phyloP scores from a whole-genome alignment of 495 filamentous ascomycete species.

The Neurospora pannonica region DNA sequence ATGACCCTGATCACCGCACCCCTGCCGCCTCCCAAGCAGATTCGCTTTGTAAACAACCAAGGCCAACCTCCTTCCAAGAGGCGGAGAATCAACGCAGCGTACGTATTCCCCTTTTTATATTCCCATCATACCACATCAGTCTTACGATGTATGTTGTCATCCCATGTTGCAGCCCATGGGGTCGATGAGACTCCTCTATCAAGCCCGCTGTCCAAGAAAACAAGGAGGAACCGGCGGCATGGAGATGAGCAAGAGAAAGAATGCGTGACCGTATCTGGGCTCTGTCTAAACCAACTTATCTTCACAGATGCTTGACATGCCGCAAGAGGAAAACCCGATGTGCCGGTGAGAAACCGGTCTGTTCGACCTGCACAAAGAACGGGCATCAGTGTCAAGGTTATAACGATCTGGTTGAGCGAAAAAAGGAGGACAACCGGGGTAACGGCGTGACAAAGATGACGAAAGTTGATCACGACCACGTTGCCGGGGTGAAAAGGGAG shows the following conservation, averaged over 20 bases:
- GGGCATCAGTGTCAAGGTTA: conserved; percentile 66
- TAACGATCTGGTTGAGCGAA: conserved; percentile 40
- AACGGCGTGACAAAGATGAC: conserved; percentile 3
- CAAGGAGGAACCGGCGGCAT: background rate
- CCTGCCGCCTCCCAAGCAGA: conserved; percentile 43
- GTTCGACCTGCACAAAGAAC: conserved; percentile 66
- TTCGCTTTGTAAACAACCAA: conserved; percentile 74
- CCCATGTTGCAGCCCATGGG: background rate
- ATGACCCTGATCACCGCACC: conserved; percentile 36
- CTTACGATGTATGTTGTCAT: conserved; percentile 10
- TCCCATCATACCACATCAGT: background rate
- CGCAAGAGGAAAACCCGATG: conserved; percentile 78
- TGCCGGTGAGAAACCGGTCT: conserved; percentile 66
- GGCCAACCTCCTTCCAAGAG: conserved; percentile 73
- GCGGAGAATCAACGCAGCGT: conserved; percentile 74
- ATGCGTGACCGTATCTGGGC: background rate
- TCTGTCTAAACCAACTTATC: conserved; percentile 19
- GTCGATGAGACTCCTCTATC: background rate
- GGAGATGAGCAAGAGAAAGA: background rate
- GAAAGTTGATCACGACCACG: conserved; percentile 17
- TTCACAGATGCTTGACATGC: conserved; percentile 61
- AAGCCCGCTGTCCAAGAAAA: background rate
- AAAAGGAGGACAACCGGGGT: conserved; percentile 22
- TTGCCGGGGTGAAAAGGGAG: conserved; percentile 16
- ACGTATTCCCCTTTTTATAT: conserved; percentile 25